Evolutionary conservation across 108 stramenopile species (phyloP).

Genomic region (Fragilaria crotonensis): DNA sequence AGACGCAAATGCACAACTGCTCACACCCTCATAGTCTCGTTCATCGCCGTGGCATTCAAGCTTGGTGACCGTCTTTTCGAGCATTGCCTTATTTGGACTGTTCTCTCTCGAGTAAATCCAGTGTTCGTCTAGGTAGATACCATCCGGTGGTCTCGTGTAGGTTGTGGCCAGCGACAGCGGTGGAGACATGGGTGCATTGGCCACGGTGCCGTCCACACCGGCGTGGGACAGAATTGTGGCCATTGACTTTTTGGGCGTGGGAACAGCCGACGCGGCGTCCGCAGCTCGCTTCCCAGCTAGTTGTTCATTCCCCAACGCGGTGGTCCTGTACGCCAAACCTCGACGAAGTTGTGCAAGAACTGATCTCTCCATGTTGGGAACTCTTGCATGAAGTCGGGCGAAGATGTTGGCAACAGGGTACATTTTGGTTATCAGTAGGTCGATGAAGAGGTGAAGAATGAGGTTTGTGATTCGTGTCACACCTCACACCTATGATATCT

Average conservation of each 20-base stretch:
- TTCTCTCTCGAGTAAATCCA: conserved; percentile 58
- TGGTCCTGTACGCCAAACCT: no score
- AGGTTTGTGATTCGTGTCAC: no score
- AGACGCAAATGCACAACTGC: conserved; percentile 70
- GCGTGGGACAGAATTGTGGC: conserved; percentile 50
- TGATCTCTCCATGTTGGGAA: no score
- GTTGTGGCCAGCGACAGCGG: conserved; percentile 72
- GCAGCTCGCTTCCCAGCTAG: background rate
- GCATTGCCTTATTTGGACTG: conserved; percentile 68
- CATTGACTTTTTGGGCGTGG: background rate
- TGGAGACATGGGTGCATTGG: conserved; percentile 68
- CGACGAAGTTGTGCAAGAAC: no score
- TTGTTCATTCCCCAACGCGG: background rate
- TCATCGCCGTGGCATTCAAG: conserved; percentile 38
- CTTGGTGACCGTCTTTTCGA: conserved; percentile 48
- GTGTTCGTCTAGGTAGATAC: conserved; percentile 44
- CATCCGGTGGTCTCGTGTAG: conserved; percentile 64
- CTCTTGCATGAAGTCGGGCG: no score
- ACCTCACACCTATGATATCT: no score
- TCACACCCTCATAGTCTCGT: background rate
- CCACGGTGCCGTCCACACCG: conserved; percentile 23
- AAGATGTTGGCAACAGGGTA: no score
- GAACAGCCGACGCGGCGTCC: background rate
- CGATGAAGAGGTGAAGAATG: no score
- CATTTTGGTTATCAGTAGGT: no score